phyloP scores from a whole-genome alignment of 75 land plant species.

The Pinus albicaulis region DNA sequence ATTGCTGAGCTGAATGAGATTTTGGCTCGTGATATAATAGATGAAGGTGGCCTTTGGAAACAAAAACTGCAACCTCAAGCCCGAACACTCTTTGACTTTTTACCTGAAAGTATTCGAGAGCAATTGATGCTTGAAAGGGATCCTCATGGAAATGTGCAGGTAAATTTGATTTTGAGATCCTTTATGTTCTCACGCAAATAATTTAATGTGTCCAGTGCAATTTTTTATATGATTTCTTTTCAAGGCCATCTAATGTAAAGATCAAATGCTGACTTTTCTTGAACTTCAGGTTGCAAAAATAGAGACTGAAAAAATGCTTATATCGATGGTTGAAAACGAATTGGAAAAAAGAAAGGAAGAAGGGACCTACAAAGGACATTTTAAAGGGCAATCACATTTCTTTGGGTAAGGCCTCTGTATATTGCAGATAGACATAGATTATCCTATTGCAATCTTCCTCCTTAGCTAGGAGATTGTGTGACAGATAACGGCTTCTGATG shows the following conservation, averaged over 20 bases:
- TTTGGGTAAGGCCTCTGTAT: slow-evolving; percentile 56
- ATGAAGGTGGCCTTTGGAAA: slow-evolving; percentile 87
- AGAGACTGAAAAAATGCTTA: slow-evolving; percentile 98
- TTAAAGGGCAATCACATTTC: slow-evolving; percentile 96
- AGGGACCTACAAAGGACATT: slow-evolving; percentile 56
- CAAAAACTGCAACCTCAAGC: slow-evolving; percentile 62
- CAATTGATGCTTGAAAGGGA: slow-evolving; percentile 92
- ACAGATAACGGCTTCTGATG: neutral
- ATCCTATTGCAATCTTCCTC: neutral
- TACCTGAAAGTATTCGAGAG: slow-evolving; percentile 84
- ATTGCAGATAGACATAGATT: neutral
- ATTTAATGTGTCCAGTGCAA: neutral
- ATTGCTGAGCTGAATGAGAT: slow-evolving; percentile 95
- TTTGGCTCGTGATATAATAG: slow-evolving; percentile 72
- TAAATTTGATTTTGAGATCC: slow-evolving; percentile 5
- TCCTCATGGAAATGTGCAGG: slow-evolving; percentile 99
- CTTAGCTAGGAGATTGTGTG: neutral
- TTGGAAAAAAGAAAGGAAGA: slow-evolving; percentile 62
- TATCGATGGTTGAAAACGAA: slow-evolving; percentile 95
- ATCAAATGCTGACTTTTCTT: neutral
- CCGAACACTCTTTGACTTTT: slow-evolving; percentile 68
- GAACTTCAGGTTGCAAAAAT: slow-evolving; percentile 81
- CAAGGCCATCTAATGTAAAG: neutral
- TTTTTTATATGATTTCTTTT: neutral
- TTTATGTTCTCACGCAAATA: neutral